Conservation (phyloP, 208 protist species). For the Trypanosoma melophagium region DNA sequence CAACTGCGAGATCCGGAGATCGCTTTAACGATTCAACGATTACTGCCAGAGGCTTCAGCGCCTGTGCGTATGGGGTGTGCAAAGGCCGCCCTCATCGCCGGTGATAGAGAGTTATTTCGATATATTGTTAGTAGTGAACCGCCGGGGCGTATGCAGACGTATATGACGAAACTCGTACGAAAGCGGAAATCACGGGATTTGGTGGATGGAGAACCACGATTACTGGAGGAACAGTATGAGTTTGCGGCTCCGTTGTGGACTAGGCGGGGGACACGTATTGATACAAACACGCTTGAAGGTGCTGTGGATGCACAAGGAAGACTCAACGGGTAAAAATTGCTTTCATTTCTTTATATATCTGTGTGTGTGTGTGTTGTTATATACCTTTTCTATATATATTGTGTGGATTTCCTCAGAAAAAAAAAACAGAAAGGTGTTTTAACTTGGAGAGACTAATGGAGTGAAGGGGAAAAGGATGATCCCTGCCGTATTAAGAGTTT, state of each 20-base stretch:
- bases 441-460: no score
- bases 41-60: conserved; percentile 50
- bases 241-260: conserved; percentile 89
- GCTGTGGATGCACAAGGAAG: conserved; percentile 52
- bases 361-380: conserved; percentile 8
- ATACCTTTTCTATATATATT: no score
- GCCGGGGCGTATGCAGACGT: conserved; percentile 82
- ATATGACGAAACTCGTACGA: conserved; percentile 86
- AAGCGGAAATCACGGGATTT: conserved; percentile 89
- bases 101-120: conserved; percentile 80
- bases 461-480: no score
- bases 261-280: conserved; percentile 81
- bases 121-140: conserved; percentile 83
- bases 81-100: conserved; percentile 87
- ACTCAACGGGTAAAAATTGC: conserved; percentile 9
- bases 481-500: no score
- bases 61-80: conserved; percentile 91
- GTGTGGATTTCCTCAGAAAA: no score
- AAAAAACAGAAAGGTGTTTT: no score
- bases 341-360: conserved; percentile 20
- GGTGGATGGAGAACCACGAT: conserved; percentile 69
- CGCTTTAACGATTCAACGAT: conserved; percentile 42
- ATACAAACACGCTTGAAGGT: conserved; percentile 86
- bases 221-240: conserved; percentile 90
- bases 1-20: conserved; percentile 82